Evolutionary conservation across 2,329 filamentous ascomycete genomes (phyloP), one percentile per base, ranked within the genome.

Genomic region (Penicillium sp.): DNA sequence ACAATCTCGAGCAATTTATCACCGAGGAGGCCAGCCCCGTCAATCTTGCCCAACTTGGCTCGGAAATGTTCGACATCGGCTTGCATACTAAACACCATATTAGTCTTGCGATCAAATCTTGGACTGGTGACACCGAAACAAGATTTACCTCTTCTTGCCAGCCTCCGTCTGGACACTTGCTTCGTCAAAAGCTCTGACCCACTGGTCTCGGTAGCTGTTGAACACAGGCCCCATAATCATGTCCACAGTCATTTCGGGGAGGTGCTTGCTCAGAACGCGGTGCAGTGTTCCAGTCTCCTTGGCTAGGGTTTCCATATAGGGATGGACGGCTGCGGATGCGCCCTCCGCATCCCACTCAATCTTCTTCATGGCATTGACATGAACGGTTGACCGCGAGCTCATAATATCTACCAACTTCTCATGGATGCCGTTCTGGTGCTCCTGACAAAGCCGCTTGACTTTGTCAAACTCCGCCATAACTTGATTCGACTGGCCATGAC

Each of bases 361-460:
- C 33, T 79, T 78, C 59, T 79, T 83, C 72, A 95, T 83, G 16
- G 80, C 78, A 58, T 82, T 84, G 26, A 87, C 82, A 57, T 91
- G 88, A 5, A 83, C 71, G 3, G 79, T 72, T 1, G 87, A 87
- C 4, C 89, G 80, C 1, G 80, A 81, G 39, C 82, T 84, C 86
- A 96, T 94, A 36, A 96, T 95, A 50, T 94, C 88, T 13, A 94
- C 86, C 1, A 96, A 73, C 62, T 96, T 96, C 58, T 94, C 88
- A 62, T 93, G 88, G 44, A 96, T 94, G 46, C 80, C 89, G 48
- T 83, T 83, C 60, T 94, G 89, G 59, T 96, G 90, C 60, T 96
- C 90, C 59, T 94, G 87, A 52, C 86, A 83, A 7, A 90, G 70
- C 14, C 88, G 78, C 50, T 86, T 84, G 37, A 93, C 83, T 63